Percentiles rank a stretch among this genome's conserved stretches.
phyloP scores from a whole-genome alignment of 108 stramenopile species.

The Cyclotella baltica region DNA sequence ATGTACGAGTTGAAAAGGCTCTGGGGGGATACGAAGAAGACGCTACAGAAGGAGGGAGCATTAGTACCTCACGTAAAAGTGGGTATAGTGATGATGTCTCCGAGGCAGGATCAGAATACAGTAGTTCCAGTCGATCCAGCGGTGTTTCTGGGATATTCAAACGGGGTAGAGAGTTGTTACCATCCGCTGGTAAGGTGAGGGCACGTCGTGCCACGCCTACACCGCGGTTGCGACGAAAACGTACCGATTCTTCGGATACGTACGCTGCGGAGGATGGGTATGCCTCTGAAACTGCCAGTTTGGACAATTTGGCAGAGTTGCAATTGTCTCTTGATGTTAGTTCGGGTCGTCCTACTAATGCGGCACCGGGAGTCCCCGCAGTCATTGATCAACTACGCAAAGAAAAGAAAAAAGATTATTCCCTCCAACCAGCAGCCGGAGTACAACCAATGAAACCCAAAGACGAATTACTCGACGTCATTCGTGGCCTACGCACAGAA shows the following conservation, averaged over 20 bases:
- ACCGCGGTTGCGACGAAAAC: slow-evolving; percentile 57
- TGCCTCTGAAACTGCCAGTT: slow-evolving; percentile 60
- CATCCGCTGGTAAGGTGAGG: slow-evolving; percentile 79
- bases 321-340: slow-evolving; percentile 59
- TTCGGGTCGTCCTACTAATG: background rate
- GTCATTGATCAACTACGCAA: slow-evolving; percentile 37
- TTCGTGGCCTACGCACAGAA: slow-evolving; percentile 78
- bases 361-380: slow-evolving; percentile 25
- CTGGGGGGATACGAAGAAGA: slow-evolving; percentile 73
- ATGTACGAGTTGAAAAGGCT: slow-evolving; percentile 83
- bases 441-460: slow-evolving; percentile 75
- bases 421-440: slow-evolving; percentile 24
- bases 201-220: slow-evolving; percentile 86
- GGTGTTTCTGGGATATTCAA: slow-evolving; percentile 64
- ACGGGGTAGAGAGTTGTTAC: slow-evolving; percentile 79
- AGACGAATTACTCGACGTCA: slow-evolving; percentile 86
- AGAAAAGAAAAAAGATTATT: slow-evolving; percentile 34
- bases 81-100: slow-evolving; percentile 12
- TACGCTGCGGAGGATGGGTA: slow-evolving; percentile 81
- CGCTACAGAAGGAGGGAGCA: slow-evolving; percentile 15
- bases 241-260: slow-evolving; percentile 1
- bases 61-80: background rate
- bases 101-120: slow-evolving; percentile 39
- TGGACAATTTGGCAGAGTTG: slow-evolving; percentile 75
- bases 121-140: slow-evolving; percentile 39